phyloP scores from a whole-genome alignment of 2,329 filamentous ascomycete species.

The Moelleriella libera region DNA sequence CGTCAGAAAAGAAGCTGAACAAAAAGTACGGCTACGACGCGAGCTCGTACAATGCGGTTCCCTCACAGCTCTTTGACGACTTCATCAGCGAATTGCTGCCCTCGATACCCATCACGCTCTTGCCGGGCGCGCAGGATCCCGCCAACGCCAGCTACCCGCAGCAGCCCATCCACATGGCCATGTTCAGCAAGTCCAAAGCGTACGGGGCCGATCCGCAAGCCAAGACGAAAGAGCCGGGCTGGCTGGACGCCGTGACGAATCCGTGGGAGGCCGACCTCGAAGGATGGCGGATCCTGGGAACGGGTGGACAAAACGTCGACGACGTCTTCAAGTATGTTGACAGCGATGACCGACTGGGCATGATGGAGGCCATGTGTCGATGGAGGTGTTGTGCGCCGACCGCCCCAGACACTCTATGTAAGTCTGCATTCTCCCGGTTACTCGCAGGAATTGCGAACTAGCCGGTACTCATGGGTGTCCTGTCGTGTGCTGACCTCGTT shows the following conservation, averaged over 20 bases:
- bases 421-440: conserved; percentile 18
- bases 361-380: conserved; percentile 89
- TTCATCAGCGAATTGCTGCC: conserved; percentile 74
- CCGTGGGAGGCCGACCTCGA: conserved; percentile 86
- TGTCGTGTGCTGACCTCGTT: too few relatives aligned
- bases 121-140: conserved; percentile 74
- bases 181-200: conserved; percentile 65
- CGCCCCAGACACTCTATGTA: conserved; percentile 88
- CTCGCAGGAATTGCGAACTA: too few relatives aligned
- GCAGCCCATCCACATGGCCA: conserved; percentile 81
- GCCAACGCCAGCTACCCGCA: conserved; percentile 85
- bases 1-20: conserved; percentile 28
- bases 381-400: conserved; percentile 90
- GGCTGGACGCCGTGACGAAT: conserved; percentile 85
- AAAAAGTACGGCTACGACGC: conserved; percentile 96
- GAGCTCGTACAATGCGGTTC: conserved; percentile 72
- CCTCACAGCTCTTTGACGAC: conserved; percentile 69
- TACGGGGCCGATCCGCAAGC: conserved; percentile 41
- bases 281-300: conserved; percentile 77
- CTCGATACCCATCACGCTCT: conserved; percentile 73
- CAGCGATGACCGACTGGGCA: conserved; percentile 60
- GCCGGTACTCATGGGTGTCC: too few relatives aligned
- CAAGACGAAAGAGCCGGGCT: conserved; percentile 36
- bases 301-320: conserved; percentile 82
- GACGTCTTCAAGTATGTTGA: conserved; percentile 88